Evolutionary conservation across 352 stramenopile species (phyloP).

Genomic region (Phytophthora melonis): DNA sequence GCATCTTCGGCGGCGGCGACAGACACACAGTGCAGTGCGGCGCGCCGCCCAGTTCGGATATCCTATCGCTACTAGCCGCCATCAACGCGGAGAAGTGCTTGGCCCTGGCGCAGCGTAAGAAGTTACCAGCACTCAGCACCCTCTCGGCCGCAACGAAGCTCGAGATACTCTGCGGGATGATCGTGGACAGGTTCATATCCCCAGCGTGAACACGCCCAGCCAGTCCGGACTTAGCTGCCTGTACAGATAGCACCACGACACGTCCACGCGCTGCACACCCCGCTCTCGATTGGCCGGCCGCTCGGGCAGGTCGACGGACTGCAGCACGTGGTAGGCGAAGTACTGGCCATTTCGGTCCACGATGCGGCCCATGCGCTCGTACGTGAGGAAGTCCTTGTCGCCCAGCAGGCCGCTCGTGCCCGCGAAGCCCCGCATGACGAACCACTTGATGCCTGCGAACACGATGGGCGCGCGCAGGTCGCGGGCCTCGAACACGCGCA

Average conservation of each 20-base stretch:
- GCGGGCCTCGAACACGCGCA: constrained; percentile 61
- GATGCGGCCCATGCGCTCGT: constrained; percentile 72
- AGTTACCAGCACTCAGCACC: constrained; percentile 56
- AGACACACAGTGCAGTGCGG: constrained; percentile 58
- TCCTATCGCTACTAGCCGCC: constrained; percentile 24
- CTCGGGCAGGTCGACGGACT: constrained; percentile 65
- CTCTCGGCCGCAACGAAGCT: constrained; percentile 52
- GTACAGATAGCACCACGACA: constrained; percentile 70
- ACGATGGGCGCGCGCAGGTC: constrained; percentile 55
- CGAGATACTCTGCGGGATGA: constrained; percentile 24
- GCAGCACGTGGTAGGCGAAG: constrained; percentile 68
- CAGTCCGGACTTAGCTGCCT: constrained; percentile 59
- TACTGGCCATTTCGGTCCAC: constrained; percentile 54
- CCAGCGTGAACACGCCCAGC: constrained; percentile 65
- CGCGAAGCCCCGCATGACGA: constrained; percentile 48
- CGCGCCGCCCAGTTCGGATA: constrained; percentile 22
- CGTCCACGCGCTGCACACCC: constrained; percentile 43
- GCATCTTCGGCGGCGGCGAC: constrained; percentile 40
- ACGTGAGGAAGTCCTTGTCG: constrained; percentile 64
- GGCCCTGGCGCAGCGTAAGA: constrained; percentile 50
- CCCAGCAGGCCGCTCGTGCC: constrained; percentile 45
- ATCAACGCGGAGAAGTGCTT: constrained; percentile 64
- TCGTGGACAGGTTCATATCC: constrained; percentile 49
- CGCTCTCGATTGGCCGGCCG: constrained; percentile 49
- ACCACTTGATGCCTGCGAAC: constrained; percentile 74